Evolutionary conservation across 1,139 yeast species (phyloP).

Genomic region (Yamadazyma conglobata): DNA sequence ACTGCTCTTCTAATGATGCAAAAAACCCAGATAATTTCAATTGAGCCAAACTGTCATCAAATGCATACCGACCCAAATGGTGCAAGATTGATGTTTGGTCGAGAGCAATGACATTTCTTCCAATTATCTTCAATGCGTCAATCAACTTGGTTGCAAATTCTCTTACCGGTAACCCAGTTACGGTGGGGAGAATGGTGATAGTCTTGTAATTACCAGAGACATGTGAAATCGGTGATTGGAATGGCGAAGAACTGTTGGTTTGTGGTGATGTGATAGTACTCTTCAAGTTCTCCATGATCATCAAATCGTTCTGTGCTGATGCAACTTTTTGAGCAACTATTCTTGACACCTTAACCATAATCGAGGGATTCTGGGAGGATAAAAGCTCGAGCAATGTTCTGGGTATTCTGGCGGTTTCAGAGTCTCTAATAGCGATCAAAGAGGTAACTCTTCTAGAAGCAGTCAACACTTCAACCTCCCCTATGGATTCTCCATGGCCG

Average conservation of each 20-base stretch:
- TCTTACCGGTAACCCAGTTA: constrained; percentile 73
- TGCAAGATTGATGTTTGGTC: constrained; percentile 79
- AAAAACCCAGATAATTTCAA: constrained; percentile 85
- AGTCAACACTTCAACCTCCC: constrained; percentile 92
- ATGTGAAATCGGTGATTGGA: constrained; percentile 23
- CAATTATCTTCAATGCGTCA: constrained; percentile 66
- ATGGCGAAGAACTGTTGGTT: constrained; percentile 13
- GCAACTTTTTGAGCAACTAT: constrained; percentile 75
- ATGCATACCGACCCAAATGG: constrained; percentile 88
- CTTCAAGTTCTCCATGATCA: constrained; percentile 9
- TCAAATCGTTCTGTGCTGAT: constrained; percentile 17
- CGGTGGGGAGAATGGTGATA: constrained; percentile 77
- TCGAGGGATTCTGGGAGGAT: constrained; percentile 81
- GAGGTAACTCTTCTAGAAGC: constrained; percentile 72
- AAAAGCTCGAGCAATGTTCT: constrained; percentile 81
- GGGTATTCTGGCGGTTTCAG: constrained; percentile 92
- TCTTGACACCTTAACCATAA: constrained; percentile 86
- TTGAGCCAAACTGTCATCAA: constrained; percentile 75
- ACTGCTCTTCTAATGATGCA: constrained; percentile 86
- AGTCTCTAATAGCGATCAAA: constrained; percentile 84
- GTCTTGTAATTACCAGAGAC: constrained; percentile 62
- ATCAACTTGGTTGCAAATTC: constrained; percentile 78
- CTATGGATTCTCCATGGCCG: constrained; percentile 93
- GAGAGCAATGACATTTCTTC: constrained; percentile 69
- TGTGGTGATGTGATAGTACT: constrained; percentile 18